A percentile compares a stretch with the other conserved stretches of the same genome.
phyloP scores from a whole-genome alignment of 2,329 filamentous ascomycete genomes.

The Sporothrix pseudoabietina region DNA sequence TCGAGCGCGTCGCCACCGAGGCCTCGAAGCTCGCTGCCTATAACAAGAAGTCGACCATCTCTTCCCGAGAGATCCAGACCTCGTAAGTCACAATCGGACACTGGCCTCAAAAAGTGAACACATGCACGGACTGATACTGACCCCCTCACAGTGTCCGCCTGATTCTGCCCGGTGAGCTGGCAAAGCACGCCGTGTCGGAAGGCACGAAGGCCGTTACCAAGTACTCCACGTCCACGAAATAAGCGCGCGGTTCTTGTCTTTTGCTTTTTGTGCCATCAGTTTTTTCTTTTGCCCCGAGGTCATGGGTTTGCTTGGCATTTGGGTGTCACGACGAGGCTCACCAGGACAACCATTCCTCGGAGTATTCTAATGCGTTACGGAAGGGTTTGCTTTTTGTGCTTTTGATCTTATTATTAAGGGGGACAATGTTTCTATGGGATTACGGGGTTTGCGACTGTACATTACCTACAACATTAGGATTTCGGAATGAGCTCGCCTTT shows the following conservation, averaged over 20 bases:
- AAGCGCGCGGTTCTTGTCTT: conserved; percentile 52
- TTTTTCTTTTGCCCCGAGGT: conserved; percentile 38
- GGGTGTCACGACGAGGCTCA: conserved; percentile 61
- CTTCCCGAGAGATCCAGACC: conserved; percentile 98
- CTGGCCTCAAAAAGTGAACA: neutral
- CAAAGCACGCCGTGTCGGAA: conserved; percentile 99
- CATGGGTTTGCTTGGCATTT: conserved; percentile 58
- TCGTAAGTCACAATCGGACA: conserved; percentile 57
- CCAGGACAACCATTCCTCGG: conserved; percentile 51
- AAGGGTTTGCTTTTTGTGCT: conserved; percentile 59
- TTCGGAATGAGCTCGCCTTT: conserved; percentile 63
- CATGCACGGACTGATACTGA: conserved; percentile 48
- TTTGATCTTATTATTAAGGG: conserved; percentile 55
- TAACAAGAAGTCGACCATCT: conserved; percentile 99
- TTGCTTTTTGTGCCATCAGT: conserved; percentile 55
- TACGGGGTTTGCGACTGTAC: conserved; percentile 73
- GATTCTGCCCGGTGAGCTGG: conserved; percentile 96
- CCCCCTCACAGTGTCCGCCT: conserved; percentile 69
- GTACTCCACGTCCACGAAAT: conserved; percentile 99
- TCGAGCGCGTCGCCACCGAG: conserved; percentile 98
- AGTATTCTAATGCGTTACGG: conserved; percentile 74
- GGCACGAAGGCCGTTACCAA: conserved; percentile 99
- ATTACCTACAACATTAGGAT: conserved; percentile 66
- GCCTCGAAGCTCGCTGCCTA: conserved; percentile 98
- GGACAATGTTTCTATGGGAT: conserved; percentile 71